Base-by-base conservation (phyloP, 163 green algal genomes). In the Scenedesmus sp. region DNA sequence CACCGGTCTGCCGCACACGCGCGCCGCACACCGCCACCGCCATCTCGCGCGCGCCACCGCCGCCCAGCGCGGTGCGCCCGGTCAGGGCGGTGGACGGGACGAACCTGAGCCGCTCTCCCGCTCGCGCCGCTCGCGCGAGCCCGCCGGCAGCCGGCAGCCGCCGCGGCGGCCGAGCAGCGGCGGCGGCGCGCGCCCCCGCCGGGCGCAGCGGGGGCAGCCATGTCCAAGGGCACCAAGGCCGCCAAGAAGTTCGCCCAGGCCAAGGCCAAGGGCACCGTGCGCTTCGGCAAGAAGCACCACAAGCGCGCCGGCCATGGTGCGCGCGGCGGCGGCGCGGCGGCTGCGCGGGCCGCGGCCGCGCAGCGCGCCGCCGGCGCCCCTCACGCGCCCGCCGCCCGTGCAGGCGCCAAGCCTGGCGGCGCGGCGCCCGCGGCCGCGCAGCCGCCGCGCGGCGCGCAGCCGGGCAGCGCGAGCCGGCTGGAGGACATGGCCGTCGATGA, bases 401-500 rank as follows among this genome's bases (percentile, higher is more conserved):
- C 14, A n/a, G 47, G 47, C 47, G 47, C 14, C 47, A 56, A 56
- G 47, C 14, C 14, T 56, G 47, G 39, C 39, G 39, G 39, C 39
- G 7, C 7, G 39, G 39, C 39, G 39, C 39, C 39, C 6, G 10
- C 39, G 39, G 39, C 39, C 39, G 10, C 39, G 39, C 39, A 10
- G 39, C 39, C 6, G 39, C 7, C 10, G 39, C 39, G 39, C 39
- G 28, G n/a, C 15, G 29, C 28, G 26, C 58, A 11, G 5, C 7
- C 42, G 9, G 29, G 18, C 18, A 7, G 58, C 58, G 64, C 33
- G 10, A 67, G 65, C 48, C 31, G 31, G 10, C 53, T 80, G n/a
- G 73, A 78, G 56, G 78, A 88, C 0, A 87, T 91, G 80, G 77
- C 81, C 44, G 39, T 91, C 5, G 87, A 91, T 62, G 78, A 86